phyloP scores from a whole-genome alignment of 176 grass and related monocot genomes.

The Hyparrhenia diplandra region DNA sequence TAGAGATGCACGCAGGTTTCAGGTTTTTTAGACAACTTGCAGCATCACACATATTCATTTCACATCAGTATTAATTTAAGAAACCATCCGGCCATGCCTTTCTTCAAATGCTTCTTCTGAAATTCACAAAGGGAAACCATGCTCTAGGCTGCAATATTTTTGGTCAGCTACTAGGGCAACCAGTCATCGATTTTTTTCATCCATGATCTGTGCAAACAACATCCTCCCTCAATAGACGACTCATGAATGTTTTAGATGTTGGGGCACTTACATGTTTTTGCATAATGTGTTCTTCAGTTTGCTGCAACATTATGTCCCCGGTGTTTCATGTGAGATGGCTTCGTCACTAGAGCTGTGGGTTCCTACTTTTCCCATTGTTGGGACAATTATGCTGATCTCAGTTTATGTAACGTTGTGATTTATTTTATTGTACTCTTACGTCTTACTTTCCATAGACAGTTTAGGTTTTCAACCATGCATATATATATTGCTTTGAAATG shows the following conservation, averaged over 20 bases:
- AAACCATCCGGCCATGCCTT: conserved; percentile 8
- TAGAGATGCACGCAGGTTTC: conserved; percentile 41
- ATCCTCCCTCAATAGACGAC: neutral
- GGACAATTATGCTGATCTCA: neutral
- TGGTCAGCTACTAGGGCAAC: conserved; percentile 24
- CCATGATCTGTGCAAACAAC: neutral
- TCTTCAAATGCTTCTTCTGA: neutral
- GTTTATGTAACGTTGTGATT: neutral
- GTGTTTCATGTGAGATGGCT: neutral
- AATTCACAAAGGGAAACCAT: conserved; percentile 20
- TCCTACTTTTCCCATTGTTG: neutral
- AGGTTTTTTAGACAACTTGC: conserved; percentile 46
- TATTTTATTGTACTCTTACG: neutral
- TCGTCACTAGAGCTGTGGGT: neutral
- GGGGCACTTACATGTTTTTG: neutral
- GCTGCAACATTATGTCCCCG: neutral
- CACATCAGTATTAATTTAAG: neutral
- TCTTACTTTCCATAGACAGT: neutral
- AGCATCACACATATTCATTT: conserved; percentile 26
- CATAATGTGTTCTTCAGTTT: neutral
- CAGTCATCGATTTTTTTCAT: conserved; percentile 5
- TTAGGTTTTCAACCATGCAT: neutral
- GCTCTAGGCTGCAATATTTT: conserved; percentile 41
- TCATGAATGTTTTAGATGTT: neutral
- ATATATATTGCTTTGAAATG: neutral